Evolutionary conservation across 345 rosid genomes (phyloP), one percentile per base, ranked within the genome.

Genomic region (Linum usitatissimum): DNA sequence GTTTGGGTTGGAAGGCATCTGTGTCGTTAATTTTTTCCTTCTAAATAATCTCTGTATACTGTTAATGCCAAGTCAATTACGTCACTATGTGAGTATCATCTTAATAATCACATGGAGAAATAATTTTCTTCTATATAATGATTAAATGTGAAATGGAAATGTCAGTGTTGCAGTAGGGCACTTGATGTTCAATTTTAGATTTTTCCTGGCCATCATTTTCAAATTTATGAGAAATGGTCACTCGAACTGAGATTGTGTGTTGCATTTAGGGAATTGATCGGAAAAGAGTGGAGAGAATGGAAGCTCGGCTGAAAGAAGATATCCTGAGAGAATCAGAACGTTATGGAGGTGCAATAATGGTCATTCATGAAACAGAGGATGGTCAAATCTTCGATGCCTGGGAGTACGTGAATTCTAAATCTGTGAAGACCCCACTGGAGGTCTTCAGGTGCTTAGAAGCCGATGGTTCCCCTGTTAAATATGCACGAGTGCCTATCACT

Each of bases 401-500:
- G 98, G 98, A 92, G 67, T 83, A 77, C 69, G 93, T 92, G 49
- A 78, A 75, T 76, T 73, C 78, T 72, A 75, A 77, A 65, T 87
- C 91, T 70, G 73, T 89, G 61, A 91, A 89, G 80, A 92, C 99
- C 23, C 96, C 99, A 51, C 88, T 89, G 9, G 96, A 89, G 76
- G 99, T 92, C 60, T 92, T 83, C 70, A 83, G 80, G 75, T 75
- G 90, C 82, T 81, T 92, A 83, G 91, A 84, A 71, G 82, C 79
- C 64, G 86, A 83, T 63, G 94, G 99, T 54, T 87, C 87, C 75
- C 87, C 91, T 36, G 76, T 89, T 64, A 80, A 81, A 73, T 89
- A 92, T 77, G 97, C 97, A 3, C 92, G 97, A 42, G 91, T 92
- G 30, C 99, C 97, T 63, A 89, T 92, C 73, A 92, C 97, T 63